Evolutionary conservation across 73 alveolate species (phyloP), one percentile per base, ranked within the genome.

Genomic region (Blepharisma japonicum): DNA sequence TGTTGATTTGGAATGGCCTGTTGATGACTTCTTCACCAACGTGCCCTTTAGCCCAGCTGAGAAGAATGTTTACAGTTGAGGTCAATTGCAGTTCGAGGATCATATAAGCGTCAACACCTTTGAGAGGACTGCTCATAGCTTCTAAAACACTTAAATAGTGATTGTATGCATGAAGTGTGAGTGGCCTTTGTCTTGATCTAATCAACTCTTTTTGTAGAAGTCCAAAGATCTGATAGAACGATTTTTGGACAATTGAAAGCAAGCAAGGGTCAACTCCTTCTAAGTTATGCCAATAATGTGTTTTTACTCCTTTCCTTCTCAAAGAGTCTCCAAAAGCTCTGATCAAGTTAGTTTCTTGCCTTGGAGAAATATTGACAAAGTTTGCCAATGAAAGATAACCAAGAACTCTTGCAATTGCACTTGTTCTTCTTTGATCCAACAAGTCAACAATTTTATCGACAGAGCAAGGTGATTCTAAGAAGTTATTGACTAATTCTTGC

Each of bases 311-410:
- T 61, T 61, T 61, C 0, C 39, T 25, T 61, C 23, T 61, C 47
- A 61, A 25, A 25, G 74, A n/a, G 74, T n/a, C 23, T 14, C 74
- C 23, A 61, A 61, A 61, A 61, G 74, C 74, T 61, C 74, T 61
- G 23, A 61, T 39, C 14, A 61, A 39, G 4, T 39, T 14, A 61
- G 74, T 61, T 61, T 61, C 74, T 14, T 61, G 74, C 5, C 23
- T 61, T 25, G 74, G 47, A 20, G 74, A 14, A 39, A 61, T 14
- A 25, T 61, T 61, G 18, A 61, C 18, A 18, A 61, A 25, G 5
- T 61, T 61, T 20, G 74, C 74, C 11, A 61, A 25, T 8, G 47
- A 61, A 20, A 61, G 47, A 61, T 14, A 61, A 1, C 74, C 74
- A 18, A 61, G 46, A 5, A 39, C 23, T 25, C 74, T 61, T 14